A percentile compares a stretch with the other conserved stretches of the same genome.
Evolutionary conservation across 345 rosid species (phyloP).

Genomic region (Lepidium sativum): DNA sequence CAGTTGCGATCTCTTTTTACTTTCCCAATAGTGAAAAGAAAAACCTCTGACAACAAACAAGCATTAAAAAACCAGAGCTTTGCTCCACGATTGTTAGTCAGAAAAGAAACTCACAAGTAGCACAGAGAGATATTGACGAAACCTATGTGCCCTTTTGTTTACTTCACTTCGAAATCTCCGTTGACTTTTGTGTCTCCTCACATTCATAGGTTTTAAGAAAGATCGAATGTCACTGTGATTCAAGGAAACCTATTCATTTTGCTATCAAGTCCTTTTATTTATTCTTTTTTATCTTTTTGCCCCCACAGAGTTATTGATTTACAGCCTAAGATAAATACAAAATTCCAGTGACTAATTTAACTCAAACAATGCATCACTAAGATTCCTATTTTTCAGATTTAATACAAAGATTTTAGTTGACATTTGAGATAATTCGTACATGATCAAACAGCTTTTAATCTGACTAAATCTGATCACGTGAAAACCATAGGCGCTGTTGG

Average conservation of each 20-base stretch:
- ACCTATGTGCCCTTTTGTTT: constrained; percentile 2
- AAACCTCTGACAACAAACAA: constrained; percentile 16
- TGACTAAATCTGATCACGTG: not conserved
- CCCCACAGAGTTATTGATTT: not conserved
- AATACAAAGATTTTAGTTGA: not conserved
- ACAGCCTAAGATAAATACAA: not conserved
- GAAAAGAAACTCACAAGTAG: constrained; percentile 6
- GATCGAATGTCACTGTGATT: constrained; percentile 23
- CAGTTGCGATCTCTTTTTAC: constrained; percentile 18
- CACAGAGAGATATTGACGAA: not conserved
- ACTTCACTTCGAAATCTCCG: constrained; percentile 10
- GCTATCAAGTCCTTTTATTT: not conserved
- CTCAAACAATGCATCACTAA: not conserved
- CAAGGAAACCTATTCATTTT: constrained; percentile 10
- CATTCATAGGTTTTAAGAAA: constrained; percentile 11
- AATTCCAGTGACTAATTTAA: not conserved
- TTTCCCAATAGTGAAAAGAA: constrained; percentile 6
- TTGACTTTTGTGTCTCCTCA: constrained; percentile 24
- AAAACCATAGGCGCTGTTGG: not conserved
- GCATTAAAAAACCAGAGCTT: constrained; percentile 17
- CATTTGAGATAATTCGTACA: not conserved
- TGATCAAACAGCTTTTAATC: not conserved
- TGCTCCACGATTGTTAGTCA: constrained; percentile 31
- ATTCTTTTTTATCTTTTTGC: not conserved
- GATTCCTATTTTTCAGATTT: not conserved